A percentile compares a stretch with the other conserved stretches of the same genome.
phyloP scores from a whole-genome alignment of 441 rosid species.

The Euphorbia corollata region DNA sequence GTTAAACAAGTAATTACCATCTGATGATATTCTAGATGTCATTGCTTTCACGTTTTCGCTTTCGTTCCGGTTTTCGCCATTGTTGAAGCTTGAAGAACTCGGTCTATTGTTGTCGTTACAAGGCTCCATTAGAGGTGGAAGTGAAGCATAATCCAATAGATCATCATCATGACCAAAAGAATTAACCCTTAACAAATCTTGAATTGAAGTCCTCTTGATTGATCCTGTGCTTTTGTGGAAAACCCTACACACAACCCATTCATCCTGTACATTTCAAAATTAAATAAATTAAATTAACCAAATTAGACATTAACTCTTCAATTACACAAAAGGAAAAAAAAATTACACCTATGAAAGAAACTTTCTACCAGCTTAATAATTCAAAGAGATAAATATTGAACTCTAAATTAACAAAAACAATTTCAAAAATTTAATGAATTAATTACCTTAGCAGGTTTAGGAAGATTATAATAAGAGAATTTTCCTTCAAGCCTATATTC shows the following conservation, averaged over 20 bases:
- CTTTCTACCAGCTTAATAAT: slow-evolving; percentile 26
- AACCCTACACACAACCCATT: slow-evolving; percentile 96
- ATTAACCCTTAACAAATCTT: slow-evolving; percentile 39
- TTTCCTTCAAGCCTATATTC: slow-evolving; percentile 90
- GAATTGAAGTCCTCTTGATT: slow-evolving; percentile 41
- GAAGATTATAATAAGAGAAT: slow-evolving; percentile 64
- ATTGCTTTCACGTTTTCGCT: slow-evolving; percentile 27
- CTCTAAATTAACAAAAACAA: neutral
- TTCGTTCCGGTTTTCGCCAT: no score
- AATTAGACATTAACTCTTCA: slow-evolving; percentile 23
- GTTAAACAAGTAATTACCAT: slow-evolving; percentile 15
- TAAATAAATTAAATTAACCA: neutral
- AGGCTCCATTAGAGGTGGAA: slow-evolving; percentile 73
- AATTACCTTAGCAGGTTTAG: slow-evolving; percentile 46
- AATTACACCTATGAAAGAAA: slow-evolving; percentile 28
- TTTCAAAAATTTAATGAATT: neutral
- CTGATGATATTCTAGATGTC: slow-evolving; percentile 15
- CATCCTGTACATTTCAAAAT: slow-evolving; percentile 46
- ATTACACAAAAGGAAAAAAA: slow-evolving; percentile 20
- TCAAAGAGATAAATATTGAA: slow-evolving; percentile 11
- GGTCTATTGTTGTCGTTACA: neutral
- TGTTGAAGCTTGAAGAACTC: neutral
- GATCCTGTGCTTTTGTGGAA: slow-evolving; percentile 62
- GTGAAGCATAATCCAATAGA: slow-evolving; percentile 49
- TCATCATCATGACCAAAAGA: slow-evolving; percentile 29